A percentile compares a stretch with the other conserved stretches of the same genome.
These are phyloP conservation scores for Paramecium octaurelia DNA, from an alignment of 73 alveolate species.

Conservation along the genomic window DNA sequence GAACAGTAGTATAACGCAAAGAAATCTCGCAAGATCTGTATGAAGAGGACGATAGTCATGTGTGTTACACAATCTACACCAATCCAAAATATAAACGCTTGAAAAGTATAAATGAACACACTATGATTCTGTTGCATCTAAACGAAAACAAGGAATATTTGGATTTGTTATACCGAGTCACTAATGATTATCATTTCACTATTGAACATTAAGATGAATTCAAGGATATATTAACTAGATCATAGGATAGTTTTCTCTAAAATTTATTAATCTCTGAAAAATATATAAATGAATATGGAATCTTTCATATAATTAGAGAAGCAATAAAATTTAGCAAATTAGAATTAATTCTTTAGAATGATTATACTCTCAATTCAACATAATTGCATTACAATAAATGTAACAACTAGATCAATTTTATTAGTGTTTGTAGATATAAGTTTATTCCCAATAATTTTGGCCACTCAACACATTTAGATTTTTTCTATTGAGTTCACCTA, in stretches of 20 bases:
- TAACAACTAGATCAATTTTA: not conserved
- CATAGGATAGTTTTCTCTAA: not conserved
- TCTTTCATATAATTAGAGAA: conserved; percentile 9
- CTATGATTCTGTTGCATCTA: not conserved
- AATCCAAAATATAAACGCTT: not conserved
- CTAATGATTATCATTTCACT: not conserved
- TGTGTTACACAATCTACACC: not conserved
- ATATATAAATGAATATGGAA: conserved; percentile 6
- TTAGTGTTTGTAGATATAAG: not conserved
- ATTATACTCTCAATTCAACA: not conserved
- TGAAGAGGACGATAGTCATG: not conserved
- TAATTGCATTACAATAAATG: not conserved
- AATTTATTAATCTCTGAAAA: not conserved
- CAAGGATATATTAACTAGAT: not conserved
- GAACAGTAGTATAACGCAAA: not conserved
- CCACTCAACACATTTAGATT: not conserved
- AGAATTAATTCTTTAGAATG: not conserved
- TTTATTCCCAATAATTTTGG: not conserved
- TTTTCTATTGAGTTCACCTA: not conserved
- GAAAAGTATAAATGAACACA: not conserved
- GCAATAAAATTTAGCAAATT: not conserved
- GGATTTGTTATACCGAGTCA: not conserved
- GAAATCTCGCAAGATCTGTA: not conserved
- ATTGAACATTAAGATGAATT: not conserved
- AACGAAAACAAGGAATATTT: not conserved